Base-by-base conservation (phyloP, 345 rosid genomes). In the Aethionema arabicum region DNA sequence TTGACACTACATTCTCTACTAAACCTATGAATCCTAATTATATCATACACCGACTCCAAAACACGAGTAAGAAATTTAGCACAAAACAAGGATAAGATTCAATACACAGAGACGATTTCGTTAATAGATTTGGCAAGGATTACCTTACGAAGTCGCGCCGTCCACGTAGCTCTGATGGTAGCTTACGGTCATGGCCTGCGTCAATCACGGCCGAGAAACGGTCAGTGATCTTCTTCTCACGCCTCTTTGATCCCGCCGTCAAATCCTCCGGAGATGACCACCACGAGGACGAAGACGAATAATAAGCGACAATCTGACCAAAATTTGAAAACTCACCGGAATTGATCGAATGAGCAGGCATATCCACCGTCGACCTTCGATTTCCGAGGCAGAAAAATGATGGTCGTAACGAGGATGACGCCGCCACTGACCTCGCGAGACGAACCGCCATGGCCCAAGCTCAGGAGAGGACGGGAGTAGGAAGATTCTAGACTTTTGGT, bases 81-180 rank as follows among this genome's bases (percentile, higher is more conserved):
- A 27, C 2, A 27, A 37, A 12, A 12, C n/a, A 4, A 4, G 29
- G 27, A 41, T 2, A 21, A 21, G 27, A 21, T 1, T 21, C 27
- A 21, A 21, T 21, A 21, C 27, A 21, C 27, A 40, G 32, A 53
- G 37, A 40, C 35, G 16, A 43, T 2, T 12, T 12, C 2, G 2
- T 32, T 29, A 43, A 5, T 9, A 38, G 45, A 32, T 56, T 31
- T 5, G 13, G 13, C 8, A 4, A 44, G 37, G 52, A 12, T 38
- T 53, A 11, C 95, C 93, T 80, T 61, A 88, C 82, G 61, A 77
- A 49, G 69, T 82, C 80, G 56, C 90, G 89, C 11, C 76, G 86
- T 36, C 98, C 98, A 30, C 96, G 95, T 69, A 91, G 84, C 65
- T 88, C 95, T 3, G 95, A 89, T 4, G 95, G 96, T 31, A 91